Conservation (phyloP, 352 stramenopile species). For the Globisporangium spinosum region DNA sequence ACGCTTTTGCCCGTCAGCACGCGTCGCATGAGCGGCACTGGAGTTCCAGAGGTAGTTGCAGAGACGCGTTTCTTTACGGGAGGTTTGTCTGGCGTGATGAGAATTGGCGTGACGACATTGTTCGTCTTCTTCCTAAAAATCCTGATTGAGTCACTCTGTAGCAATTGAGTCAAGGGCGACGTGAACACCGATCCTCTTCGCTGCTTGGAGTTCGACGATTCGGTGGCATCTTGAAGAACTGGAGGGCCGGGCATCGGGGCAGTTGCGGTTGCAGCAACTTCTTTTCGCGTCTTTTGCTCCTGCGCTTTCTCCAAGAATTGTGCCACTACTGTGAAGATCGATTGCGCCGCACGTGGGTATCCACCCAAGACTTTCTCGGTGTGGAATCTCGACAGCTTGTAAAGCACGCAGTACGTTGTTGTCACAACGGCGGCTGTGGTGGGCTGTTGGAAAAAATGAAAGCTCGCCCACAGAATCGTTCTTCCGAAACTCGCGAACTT, state of each 20-base stretch:
- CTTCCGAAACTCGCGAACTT: conserved; percentile 70
- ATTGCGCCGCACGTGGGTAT: conserved; percentile 38
- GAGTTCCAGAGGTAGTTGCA: background rate
- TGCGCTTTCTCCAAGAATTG: conserved; percentile 17
- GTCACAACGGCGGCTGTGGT: conserved; percentile 51
- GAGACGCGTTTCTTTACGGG: background rate
- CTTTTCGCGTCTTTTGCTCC: conserved; percentile 18
- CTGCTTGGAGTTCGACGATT: background rate
- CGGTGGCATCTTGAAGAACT: background rate
- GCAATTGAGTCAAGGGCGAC: background rate
- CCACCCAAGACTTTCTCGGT: conserved; percentile 47
- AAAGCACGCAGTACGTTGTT: conserved; percentile 65
- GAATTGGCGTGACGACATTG: conserved; percentile 11
- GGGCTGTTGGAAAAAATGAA: conserved; percentile 59
- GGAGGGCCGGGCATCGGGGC: background rate
- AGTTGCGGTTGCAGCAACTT: background rate
- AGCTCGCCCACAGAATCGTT: conserved; percentile 69
- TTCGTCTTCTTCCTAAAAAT: conserved; percentile 12
- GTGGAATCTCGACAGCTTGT: conserved; percentile 65
- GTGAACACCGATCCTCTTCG: conserved; percentile 3
- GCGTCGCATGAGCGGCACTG: conserved; percentile 12
- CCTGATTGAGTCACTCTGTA: background rate
- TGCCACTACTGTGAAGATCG: conserved; percentile 28
- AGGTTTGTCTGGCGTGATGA: background rate
- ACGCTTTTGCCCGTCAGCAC: conserved; percentile 21